Conservation (phyloP, 495 filamentous ascomycete genomes). For the Xylaria sp. region DNA sequence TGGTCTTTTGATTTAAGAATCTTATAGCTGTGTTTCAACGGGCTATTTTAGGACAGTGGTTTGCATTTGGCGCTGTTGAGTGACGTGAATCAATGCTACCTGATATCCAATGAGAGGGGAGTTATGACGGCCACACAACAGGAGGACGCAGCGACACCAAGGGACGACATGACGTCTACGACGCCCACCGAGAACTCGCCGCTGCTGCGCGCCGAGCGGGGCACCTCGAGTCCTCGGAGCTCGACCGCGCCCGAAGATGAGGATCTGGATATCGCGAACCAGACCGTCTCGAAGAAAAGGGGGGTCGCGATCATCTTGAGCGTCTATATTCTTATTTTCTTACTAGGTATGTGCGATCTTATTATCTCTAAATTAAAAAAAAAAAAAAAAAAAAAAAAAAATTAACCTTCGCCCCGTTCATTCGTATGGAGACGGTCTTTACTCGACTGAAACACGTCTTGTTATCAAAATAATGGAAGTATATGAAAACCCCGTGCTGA, state of each 20-base stretch:
- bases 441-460: not conserved
- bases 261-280: constrained; percentile 40
- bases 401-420: no score
- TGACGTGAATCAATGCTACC: not conserved
- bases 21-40: not conserved
- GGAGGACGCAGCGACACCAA: not conserved
- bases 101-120: not conserved
- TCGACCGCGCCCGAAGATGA: constrained; percentile 4
- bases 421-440: not conserved
- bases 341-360: constrained; percentile 43
- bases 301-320: constrained; percentile 47
- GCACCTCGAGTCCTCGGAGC: not conserved
- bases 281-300: constrained; percentile 34
- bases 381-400: no score
- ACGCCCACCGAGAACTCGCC: constrained; percentile 45
- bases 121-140: not conserved
- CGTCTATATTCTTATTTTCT: constrained; percentile 54
- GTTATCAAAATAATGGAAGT: no score
- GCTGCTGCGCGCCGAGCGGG: constrained; percentile 43
- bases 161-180: not conserved
- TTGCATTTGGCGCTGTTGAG: no score
- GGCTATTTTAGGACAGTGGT: not conserved
- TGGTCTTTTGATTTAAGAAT: not conserved
- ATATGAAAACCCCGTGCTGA: constrained; percentile 1
- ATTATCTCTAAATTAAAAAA: not conserved